phyloP scores from a whole-genome alignment of 208 protist species.

The Herpetomonas tarakana region DNA sequence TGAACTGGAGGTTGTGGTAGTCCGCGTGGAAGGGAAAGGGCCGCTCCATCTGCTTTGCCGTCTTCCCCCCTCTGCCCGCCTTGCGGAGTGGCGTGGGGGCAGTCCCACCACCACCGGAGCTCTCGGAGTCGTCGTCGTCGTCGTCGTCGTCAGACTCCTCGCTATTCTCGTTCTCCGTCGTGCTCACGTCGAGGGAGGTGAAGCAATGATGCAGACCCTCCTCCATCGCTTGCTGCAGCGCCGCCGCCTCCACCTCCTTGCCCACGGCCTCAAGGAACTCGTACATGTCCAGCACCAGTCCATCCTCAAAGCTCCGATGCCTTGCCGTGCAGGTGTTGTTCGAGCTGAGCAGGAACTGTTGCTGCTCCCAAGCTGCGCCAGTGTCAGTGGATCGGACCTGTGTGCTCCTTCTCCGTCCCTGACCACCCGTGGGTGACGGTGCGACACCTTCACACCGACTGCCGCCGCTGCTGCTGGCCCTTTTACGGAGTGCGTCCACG shows the following conservation, averaged over 20 bases:
- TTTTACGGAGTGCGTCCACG: neutral
- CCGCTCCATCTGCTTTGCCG: constrained; percentile 4
- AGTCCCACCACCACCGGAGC: too few species aligned
- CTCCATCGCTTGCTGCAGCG: constrained; percentile 11
- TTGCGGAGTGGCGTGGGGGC: too few species aligned
- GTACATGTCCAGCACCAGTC: constrained; percentile 3
- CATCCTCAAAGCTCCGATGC: constrained; percentile 17
- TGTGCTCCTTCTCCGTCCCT: too few species aligned
- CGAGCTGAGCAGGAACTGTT: neutral
- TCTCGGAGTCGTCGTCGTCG: constrained; percentile 9
- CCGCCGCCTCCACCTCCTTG: constrained; percentile 19
- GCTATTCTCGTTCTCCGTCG: neutral
- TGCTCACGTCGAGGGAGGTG: neutral
- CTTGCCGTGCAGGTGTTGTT: constrained; percentile 1
- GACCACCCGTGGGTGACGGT: too few species aligned
- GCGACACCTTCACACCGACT: too few species aligned
- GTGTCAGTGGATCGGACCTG: too few species aligned
- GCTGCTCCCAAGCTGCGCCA: neutral
- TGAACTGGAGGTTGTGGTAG: constrained; percentile 14
- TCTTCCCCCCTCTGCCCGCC: neutral
- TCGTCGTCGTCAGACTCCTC: constrained; percentile 7
- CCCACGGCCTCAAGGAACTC: constrained; percentile 12
- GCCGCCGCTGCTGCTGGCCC: neutral
- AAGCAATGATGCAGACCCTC: constrained; percentile 10
- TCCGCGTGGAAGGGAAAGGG: constrained; percentile 9